Conservation (phyloP, 441 rosid genomes). For the Raphanus hybrid region DNA sequence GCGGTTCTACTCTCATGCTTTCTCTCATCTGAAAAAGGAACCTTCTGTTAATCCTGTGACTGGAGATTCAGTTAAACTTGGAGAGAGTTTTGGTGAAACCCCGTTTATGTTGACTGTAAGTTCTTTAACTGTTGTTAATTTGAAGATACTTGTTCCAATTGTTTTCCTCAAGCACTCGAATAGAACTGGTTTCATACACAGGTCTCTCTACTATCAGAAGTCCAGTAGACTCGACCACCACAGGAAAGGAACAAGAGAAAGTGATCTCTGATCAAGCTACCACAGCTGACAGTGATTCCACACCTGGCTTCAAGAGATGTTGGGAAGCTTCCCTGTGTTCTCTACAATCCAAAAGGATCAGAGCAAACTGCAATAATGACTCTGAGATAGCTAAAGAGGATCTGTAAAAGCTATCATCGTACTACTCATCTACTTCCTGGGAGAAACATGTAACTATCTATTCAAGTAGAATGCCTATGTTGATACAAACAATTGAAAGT, state of each 20-base stretch:
- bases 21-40: constrained; percentile 65
- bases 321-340: constrained; percentile 85
- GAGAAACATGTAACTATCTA: too few relatives aligned
- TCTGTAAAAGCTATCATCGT: not conserved
- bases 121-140: not conserved
- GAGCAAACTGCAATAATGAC: constrained; percentile 57
- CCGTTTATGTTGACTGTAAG: constrained; percentile 45
- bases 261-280: constrained; percentile 43
- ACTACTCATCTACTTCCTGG: too few relatives aligned
- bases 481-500: too few relatives aligned
- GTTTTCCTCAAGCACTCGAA: too few relatives aligned
- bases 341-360: constrained; percentile 75
- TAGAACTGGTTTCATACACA: constrained; percentile 21
- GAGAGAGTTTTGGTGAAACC: constrained; percentile 44
- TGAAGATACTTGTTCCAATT: too few relatives aligned
- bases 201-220: constrained; percentile 41
- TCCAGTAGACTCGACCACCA: constrained; percentile 27
- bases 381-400: constrained; percentile 33
- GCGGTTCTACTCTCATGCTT: constrained; percentile 88
- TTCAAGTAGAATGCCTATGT: too few relatives aligned
- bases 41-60: constrained; percentile 39
- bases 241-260: constrained; percentile 40
- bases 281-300: constrained; percentile 44
- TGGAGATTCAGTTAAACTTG: constrained; percentile 39
- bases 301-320: constrained; percentile 56